Evolutionary conservation across 305 asterid genomes (phyloP).

Genomic region (Plantago lanceolata): DNA sequence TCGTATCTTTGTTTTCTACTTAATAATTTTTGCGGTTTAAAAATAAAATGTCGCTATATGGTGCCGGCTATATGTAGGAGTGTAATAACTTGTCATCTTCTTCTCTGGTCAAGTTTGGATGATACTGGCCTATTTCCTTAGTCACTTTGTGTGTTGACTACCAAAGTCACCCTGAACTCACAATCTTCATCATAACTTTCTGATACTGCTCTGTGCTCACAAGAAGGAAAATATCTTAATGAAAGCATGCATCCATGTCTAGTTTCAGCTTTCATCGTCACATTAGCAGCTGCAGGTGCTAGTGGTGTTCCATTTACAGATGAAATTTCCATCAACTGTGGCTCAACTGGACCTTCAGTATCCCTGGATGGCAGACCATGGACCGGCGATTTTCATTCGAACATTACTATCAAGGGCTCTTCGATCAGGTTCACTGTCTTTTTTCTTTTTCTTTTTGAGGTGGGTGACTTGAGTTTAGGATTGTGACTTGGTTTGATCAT

Average conservation of each 20-base stretch:
- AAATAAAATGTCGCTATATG: neutral
- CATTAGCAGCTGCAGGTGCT: neutral
- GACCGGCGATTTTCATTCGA: neutral
- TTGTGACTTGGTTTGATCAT: too few species aligned
- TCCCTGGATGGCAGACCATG: constrained; percentile 15
- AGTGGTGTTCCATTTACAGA: neutral
- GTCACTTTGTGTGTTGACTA: neutral
- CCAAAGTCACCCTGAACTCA: neutral
- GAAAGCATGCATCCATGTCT: neutral
- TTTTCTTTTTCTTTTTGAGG: too few species aligned
- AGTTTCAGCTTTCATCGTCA: neutral
- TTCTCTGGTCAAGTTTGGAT: neutral
- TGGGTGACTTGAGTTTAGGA: too few species aligned
- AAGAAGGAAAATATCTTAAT: neutral
- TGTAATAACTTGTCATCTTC: neutral
- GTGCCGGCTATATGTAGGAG: neutral
- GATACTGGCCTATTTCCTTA: neutral
- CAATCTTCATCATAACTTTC: neutral
- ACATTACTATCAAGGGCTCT: constrained; percentile 7
- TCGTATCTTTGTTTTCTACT: too few species aligned
- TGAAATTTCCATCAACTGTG: constrained; percentile 17
- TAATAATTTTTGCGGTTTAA: too few species aligned
- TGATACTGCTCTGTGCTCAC: neutral
- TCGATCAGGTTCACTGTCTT: neutral
- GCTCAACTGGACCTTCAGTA: constrained; percentile 9